Evolutionary conservation across 75 land plant genomes (phyloP).

Genomic region (Ceratopteris richardii): DNA sequence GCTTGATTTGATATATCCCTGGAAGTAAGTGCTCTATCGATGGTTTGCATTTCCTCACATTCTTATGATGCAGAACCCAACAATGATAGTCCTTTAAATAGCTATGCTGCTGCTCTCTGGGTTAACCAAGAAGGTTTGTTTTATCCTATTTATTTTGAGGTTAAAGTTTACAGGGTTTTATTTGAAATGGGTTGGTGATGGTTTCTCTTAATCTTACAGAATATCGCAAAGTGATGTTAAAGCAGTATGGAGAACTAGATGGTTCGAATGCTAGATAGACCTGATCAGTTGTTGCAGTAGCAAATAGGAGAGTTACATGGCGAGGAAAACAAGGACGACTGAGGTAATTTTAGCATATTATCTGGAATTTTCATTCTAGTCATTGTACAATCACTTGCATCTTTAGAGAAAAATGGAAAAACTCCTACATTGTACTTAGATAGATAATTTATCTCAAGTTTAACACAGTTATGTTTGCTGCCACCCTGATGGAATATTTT

Average conservation of each 20-base stretch:
- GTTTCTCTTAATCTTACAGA: constrained; percentile 16
- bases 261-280: constrained; percentile 5
- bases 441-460: too few relatives aligned
- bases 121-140: constrained; percentile 60
- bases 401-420: too few relatives aligned
- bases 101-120: constrained; percentile 72
- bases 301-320: too few relatives aligned
- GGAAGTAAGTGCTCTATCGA: too few relatives aligned
- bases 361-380: too few relatives aligned
- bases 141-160: neutral
- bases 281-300: neutral
- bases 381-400: too few relatives aligned
- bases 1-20: neutral
- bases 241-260: constrained; percentile 36
- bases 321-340: too few relatives aligned
- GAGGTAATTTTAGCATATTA: too few relatives aligned
- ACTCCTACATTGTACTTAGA: too few relatives aligned
- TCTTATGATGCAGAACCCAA: constrained; percentile 54
- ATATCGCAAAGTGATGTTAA: constrained; percentile 39
- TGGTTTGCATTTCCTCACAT: neutral
- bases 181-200: neutral
- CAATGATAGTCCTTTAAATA: constrained; percentile 69
- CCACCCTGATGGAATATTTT: too few relatives aligned
- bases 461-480: too few relatives aligned
- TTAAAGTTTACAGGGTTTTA: neutral